phyloP scores from a whole-genome alignment of 1,284 basidiomycete genomes.

The Pseudozyma hubeiensis region DNA sequence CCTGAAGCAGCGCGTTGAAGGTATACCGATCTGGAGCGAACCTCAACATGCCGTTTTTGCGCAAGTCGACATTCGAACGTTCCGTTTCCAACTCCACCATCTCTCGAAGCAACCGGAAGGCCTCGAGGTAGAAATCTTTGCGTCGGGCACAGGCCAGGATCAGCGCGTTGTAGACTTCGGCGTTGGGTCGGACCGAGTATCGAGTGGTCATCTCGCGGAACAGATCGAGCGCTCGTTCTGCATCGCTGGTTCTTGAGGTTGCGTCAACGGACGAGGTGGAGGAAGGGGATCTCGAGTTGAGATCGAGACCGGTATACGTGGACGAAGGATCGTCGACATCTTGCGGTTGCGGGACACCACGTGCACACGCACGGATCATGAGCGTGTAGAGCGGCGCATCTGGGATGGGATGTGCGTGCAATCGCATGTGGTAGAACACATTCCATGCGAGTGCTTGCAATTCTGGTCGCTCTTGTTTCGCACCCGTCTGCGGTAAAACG shows the following conservation, averaged over 20 bases:
- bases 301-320: neutral
- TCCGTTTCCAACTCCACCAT: constrained; percentile 78
- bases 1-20: constrained; percentile 86
- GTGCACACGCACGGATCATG: constrained; percentile 89
- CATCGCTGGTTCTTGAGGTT: constrained; percentile 73
- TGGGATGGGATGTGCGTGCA: constrained; percentile 87
- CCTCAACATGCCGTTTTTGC: constrained; percentile 13
- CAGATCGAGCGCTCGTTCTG: constrained; percentile 90
- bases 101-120: constrained; percentile 72
- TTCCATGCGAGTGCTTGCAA: constrained; percentile 75
- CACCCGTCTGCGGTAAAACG: neutral
- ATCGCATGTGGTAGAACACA: constrained; percentile 93
- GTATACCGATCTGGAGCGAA: constrained; percentile 78
- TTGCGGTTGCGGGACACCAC: constrained; percentile 70
- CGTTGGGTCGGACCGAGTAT: constrained; percentile 75
- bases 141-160: constrained; percentile 78
- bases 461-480: constrained; percentile 36
- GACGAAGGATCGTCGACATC: constrained; percentile 55
- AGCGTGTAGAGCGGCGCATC: constrained; percentile 79
- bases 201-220: constrained; percentile 89
- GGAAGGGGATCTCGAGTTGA: neutral
- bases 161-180: constrained; percentile 81
- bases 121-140: constrained; percentile 60
- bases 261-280: neutral
- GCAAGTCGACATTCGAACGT: constrained; percentile 75